phyloP scores from a whole-genome alignment of 768 basidiomycete genomes.

The Kwoniella dejecticola region DNA sequence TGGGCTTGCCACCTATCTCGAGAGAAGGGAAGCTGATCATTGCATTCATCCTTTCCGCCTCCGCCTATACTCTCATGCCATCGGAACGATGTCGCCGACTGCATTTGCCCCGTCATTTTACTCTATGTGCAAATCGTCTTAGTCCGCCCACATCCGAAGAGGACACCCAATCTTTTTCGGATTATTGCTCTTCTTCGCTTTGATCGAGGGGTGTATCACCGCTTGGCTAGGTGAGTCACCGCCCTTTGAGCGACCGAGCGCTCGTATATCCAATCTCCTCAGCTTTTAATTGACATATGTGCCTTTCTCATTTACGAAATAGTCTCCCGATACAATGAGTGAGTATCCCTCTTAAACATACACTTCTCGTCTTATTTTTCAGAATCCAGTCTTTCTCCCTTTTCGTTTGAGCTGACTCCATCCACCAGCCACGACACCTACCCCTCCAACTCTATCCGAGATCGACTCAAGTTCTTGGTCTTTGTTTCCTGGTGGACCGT shows the following conservation, averaged over 20 bases:
- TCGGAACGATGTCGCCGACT: neutral
- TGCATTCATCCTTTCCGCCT: too few species aligned
- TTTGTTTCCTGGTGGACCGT: constrained; percentile 56
- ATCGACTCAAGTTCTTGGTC: constrained; percentile 50
- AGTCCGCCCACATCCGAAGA: constrained; percentile 43
- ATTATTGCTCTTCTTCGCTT: constrained; percentile 43
- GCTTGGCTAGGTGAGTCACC: constrained; percentile 46
- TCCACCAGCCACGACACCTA: constrained; percentile 37
- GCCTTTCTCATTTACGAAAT: neutral
- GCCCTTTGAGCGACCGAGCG: too few species aligned
- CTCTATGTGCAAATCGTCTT: too few species aligned
- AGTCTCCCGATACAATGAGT: constrained; percentile 35
- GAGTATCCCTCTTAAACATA: constrained; percentile 6
- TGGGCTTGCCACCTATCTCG: constrained; percentile 5
- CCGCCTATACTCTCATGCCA: neutral
- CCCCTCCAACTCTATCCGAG: constrained; percentile 45
- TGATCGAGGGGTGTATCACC: constrained; percentile 54
- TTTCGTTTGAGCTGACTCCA: neutral
- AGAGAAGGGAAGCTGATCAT: neutral
- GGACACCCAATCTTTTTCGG: constrained; percentile 55
- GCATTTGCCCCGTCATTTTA: too few species aligned
- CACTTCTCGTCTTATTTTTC: neutral
- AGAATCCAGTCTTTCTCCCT: too few species aligned
- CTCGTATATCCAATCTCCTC: too few species aligned
- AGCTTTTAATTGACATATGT: neutral